These are phyloP conservation scores for Lentithecium fluviatile DNA, from an alignment of 495 filamentous ascomycete species.

Conservation along the genomic window DNA sequence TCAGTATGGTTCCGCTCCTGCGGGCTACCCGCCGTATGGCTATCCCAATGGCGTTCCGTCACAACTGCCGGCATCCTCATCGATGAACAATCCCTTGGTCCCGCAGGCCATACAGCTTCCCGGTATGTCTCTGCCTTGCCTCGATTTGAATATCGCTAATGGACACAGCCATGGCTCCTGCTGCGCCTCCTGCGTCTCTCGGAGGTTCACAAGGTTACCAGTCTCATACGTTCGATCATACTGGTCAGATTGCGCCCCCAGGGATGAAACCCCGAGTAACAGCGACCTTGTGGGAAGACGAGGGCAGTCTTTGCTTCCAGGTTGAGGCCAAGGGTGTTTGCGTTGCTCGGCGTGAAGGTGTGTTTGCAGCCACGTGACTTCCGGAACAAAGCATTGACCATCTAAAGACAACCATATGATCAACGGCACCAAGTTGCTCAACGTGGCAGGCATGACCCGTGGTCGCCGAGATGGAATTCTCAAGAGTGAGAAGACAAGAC, in stretches of 20 bases:
- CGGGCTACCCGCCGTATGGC: slow-evolving; percentile 69
- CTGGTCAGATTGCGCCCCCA: slow-evolving; percentile 90
- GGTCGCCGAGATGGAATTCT: slow-evolving; percentile 94
- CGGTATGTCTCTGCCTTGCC: slow-evolving; percentile 32
- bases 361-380: slow-evolving; percentile 35
- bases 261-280: slow-evolving; percentile 98
- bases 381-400: slow-evolving; percentile 21
- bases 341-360: slow-evolving; percentile 91
- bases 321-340: slow-evolving; percentile 96
- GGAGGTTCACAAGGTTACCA: slow-evolving; percentile 40
- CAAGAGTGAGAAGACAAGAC: slow-evolving; percentile 94
- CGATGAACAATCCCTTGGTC: slow-evolving; percentile 55
- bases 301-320: slow-evolving; percentile 96
- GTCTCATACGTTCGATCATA: slow-evolving; percentile 72
- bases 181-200: slow-evolving; percentile 19
- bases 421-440: slow-evolving; percentile 95
- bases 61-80: slow-evolving; percentile 54
- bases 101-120: slow-evolving; percentile 37
- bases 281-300: slow-evolving; percentile 96
- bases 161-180: slow-evolving; percentile 35
- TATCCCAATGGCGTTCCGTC: slow-evolving; percentile 33
- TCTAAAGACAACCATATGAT: slow-evolving; percentile 96
- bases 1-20: slow-evolving; percentile 67
- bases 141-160: neutral
- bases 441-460: slow-evolving; percentile 97